Conservation (phyloP, 768 basidiomycete species). For the Boletus rufocinnamomeus region DNA sequence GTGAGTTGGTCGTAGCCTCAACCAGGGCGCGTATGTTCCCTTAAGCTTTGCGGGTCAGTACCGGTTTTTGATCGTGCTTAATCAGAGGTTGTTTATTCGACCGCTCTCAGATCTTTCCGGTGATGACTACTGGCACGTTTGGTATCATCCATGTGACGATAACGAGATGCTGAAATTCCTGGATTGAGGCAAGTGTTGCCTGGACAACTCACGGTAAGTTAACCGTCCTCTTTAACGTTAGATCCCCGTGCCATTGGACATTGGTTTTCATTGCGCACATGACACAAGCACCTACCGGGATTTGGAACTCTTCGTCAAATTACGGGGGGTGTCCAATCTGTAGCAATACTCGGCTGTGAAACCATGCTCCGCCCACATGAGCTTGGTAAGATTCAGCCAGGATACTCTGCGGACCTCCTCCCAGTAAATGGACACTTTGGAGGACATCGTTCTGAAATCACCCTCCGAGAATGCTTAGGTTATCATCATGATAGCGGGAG, state of each 20-base stretch:
- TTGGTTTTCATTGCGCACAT: neutral
- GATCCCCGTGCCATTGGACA: neutral
- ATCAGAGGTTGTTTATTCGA: neutral
- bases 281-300: neutral
- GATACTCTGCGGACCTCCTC: neutral
- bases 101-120: neutral
- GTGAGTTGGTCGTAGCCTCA: neutral
- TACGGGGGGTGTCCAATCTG: neutral
- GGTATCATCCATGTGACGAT: too few relatives aligned
- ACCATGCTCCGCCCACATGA: neutral
- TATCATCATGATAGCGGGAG: neutral
- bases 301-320: neutral
- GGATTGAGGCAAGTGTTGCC: neutral
- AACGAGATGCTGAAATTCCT: neutral
- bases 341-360: neutral
- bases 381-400: neutral
- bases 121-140: neutral
- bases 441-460: neutral
- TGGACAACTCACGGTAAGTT: neutral
- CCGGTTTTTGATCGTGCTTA: neutral
- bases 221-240: neutral
- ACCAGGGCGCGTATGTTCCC: neutral
- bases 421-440: neutral
- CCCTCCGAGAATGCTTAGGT: neutral
- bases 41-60: too few relatives aligned